Evolutionary conservation across 148 eudicot species (phyloP).

Genomic region (Polygonum maritimum): DNA sequence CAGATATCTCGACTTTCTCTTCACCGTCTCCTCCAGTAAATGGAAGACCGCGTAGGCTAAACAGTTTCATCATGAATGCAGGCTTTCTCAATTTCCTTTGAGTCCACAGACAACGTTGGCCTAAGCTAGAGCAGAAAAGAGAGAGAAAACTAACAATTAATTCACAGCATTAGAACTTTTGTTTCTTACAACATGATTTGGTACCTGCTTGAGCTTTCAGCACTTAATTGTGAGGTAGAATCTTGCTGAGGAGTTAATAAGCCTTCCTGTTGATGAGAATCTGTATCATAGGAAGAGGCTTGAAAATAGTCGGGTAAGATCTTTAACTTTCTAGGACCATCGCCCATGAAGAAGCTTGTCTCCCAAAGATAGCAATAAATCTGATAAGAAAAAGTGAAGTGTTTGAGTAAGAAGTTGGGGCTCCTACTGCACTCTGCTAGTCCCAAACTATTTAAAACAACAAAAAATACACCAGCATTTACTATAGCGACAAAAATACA

Average conservation of each 20-base stretch:
- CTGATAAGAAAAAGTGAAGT: slow-evolving; percentile 1
- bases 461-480: not conserved
- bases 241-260: slow-evolving; percentile 22
- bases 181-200: slow-evolving; percentile 4
- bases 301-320: slow-evolving; percentile 66
- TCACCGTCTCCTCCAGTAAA: slow-evolving; percentile 58
- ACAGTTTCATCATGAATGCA: slow-evolving; percentile 64
- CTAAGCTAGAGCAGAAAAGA: slow-evolving; percentile 30
- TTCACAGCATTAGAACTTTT: not conserved
- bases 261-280: slow-evolving; percentile 12
- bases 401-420: not conserved
- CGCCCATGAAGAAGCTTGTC: slow-evolving; percentile 54
- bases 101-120: slow-evolving; percentile 30
- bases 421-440: not conserved
- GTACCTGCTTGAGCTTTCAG: slow-evolving; percentile 36
- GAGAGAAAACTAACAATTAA: slow-evolving; percentile 18
- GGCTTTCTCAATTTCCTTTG: slow-evolving; percentile 43
- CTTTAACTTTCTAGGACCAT: slow-evolving; percentile 58
- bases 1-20: slow-evolving; percentile 77
- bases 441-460: not conserved
- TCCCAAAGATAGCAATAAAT: not conserved
- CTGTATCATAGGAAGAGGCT: slow-evolving; percentile 27
- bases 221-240: slow-evolving; percentile 20
- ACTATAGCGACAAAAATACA: not conserved
- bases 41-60: slow-evolving; percentile 50